phyloP scores from a whole-genome alignment of 1,139 yeast genomes.

The Yamadazyma diddensiae region DNA sequence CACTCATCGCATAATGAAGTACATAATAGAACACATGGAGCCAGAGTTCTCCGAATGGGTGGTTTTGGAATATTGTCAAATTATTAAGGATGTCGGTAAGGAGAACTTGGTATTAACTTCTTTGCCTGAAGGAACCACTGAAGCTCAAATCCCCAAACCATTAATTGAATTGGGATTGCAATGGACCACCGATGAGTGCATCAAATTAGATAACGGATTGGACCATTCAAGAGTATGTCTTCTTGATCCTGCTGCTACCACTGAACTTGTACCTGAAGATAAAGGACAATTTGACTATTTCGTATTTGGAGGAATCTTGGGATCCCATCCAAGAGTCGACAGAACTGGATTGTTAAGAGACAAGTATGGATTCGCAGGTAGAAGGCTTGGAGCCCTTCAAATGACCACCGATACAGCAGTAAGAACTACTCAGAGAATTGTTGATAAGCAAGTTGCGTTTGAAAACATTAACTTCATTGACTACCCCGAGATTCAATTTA shows the following conservation, averaged over 20 bases:
- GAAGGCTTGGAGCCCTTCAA: constrained; percentile 81
- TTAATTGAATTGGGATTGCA: constrained; percentile 65
- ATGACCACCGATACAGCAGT: constrained; percentile 99
- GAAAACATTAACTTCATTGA: constrained; percentile 81
- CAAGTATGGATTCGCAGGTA: constrained; percentile 79
- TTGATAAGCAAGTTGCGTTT: constrained; percentile 54
- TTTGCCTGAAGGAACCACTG: constrained; percentile 61
- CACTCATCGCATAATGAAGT: constrained; percentile 52
- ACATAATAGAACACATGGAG: constrained; percentile 96
- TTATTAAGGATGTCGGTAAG: constrained; percentile 76
- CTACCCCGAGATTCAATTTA: constrained; percentile 89
- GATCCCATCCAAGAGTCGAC: constrained; percentile 95
- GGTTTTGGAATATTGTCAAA: constrained; percentile 77
- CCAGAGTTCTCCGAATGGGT: constrained; percentile 98
- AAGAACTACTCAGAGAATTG: constrained; percentile 78
- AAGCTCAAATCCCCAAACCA: constrained; percentile 60
- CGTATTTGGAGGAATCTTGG: constrained; percentile 93
- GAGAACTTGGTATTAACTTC: constrained; percentile 77
- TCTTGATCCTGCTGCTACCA: constrained; percentile 81
- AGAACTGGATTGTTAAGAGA: constrained; percentile 84
- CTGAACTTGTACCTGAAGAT: constrained; percentile 73
- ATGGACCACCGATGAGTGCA: constrained; percentile 79
- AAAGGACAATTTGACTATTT: constrained; percentile 69
- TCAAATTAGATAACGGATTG: constrained; percentile 42
- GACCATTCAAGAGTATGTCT: constrained; percentile 65